A percentile compares a stretch with the other conserved stretches of the same genome.
Conservation (phyloP, 768 basidiomycete genomes). For the Suillus occidentalis region DNA sequence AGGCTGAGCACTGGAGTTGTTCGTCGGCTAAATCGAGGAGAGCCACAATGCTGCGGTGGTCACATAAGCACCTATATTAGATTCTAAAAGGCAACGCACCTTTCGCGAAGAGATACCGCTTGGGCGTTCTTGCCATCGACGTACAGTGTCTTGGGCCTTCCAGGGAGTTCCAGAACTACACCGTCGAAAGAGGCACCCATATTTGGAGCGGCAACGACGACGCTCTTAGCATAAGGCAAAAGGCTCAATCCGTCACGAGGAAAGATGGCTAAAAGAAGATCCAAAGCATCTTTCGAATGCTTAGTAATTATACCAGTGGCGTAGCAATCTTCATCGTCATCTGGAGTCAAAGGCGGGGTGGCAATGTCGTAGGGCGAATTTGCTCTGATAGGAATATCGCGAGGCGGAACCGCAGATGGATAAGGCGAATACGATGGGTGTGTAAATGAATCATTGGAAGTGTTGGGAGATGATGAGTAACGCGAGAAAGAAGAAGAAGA, state of each 20-base stretch:
- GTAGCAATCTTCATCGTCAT: slow-evolving; percentile 51
- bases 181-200: slow-evolving; percentile 74
- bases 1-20: slow-evolving; percentile 69
- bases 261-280: slow-evolving; percentile 78
- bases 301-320: slow-evolving; percentile 43
- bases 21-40: slow-evolving; percentile 88
- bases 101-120: slow-evolving; percentile 78
- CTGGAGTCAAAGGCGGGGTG: slow-evolving; percentile 82
- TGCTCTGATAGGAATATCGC: slow-evolving; percentile 42
- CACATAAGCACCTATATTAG: slow-evolving; percentile 6
- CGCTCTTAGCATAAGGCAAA: slow-evolving; percentile 72
- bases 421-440: slow-evolving; percentile 22
- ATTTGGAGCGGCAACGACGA: slow-evolving; percentile 68
- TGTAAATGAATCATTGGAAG: slow-evolving; percentile 18
- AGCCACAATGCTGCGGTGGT: slow-evolving; percentile 67
- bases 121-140: slow-evolving; percentile 84
- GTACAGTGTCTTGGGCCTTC: slow-evolving; percentile 73
- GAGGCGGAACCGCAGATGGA: slow-evolving; percentile 36
- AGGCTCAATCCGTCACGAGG: slow-evolving; percentile 68
- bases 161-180: slow-evolving; percentile 73
- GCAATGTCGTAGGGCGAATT: slow-evolving; percentile 43
- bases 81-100: slow-evolving; percentile 42
- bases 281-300: slow-evolving; percentile 64
- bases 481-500: slow-evolving; percentile 41
- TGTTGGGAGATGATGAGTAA: slow-evolving; percentile 31